Conservation (phyloP, 352 stramenopile species). For the Phytopythium sindhum region DNA sequence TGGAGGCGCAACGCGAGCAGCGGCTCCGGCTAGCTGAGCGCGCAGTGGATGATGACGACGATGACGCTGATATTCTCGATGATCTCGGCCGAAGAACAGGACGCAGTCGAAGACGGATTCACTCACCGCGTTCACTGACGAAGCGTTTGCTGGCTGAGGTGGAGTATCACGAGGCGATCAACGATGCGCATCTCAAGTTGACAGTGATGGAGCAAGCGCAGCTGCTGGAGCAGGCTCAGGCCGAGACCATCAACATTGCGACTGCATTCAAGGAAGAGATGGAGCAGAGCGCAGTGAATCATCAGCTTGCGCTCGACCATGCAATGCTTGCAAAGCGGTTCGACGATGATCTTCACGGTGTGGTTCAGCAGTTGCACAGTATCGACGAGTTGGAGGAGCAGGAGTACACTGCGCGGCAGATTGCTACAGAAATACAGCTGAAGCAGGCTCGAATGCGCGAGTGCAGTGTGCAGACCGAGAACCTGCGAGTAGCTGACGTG, state of each 20-base stretch:
- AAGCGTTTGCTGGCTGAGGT: conserved; percentile 54
- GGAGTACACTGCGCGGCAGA: conserved; percentile 11
- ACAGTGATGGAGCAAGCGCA: conserved; percentile 56
- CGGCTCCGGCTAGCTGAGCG: conserved; percentile 11
- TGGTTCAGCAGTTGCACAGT: conserved; percentile 33
- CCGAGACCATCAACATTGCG: conserved; percentile 45
- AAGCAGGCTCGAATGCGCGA: conserved; percentile 36
- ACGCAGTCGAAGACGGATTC: conserved; percentile 11
- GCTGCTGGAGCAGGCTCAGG: conserved; percentile 45
- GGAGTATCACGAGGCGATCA: conserved; percentile 64
- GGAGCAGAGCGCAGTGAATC: conserved; percentile 32
- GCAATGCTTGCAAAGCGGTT: conserved; percentile 41
- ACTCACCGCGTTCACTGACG: conserved; percentile 49
- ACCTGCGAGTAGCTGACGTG: conserved; percentile 21
- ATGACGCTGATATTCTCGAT: background rate
- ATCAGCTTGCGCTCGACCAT: conserved; percentile 55
- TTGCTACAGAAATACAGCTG: conserved; percentile 17
- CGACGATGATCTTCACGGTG: conserved; percentile 40
- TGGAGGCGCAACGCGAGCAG: conserved; percentile 16
- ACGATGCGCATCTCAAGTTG: conserved; percentile 58
- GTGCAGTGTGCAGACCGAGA: conserved; percentile 48
- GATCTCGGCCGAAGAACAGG: conserved; percentile 9
- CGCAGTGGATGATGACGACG: conserved; percentile 3
- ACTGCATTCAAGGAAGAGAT: conserved; percentile 71
- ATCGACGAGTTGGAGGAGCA: conserved; percentile 34